Evolutionary conservation across 2,329 filamentous ascomycete genomes (phyloP), one percentile per base, ranked within the genome.

Genomic region (Fusarium udum): DNA sequence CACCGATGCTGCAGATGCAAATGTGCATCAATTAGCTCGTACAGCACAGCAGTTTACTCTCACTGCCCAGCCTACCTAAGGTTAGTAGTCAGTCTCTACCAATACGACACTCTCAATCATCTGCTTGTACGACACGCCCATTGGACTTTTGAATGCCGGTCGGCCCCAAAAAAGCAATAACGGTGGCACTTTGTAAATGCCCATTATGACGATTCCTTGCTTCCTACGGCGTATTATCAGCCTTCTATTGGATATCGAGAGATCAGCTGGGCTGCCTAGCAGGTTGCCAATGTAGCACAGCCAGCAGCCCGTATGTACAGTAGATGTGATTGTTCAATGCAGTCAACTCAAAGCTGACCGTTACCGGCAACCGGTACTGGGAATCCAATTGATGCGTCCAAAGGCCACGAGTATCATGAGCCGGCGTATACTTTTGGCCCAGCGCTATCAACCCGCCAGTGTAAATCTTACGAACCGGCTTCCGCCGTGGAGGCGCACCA

Each of bases 201-300:
- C 42, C 58, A 68, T 58, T 57, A 74, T 74, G 71, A 74, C 71
- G 71, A 72, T 51, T 62, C 51, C 40, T 42, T 67, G 58, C 66
- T 73, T 73, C 40, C 58, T 71, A 43, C 56, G 42, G 58, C 71
- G 63, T 52, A 36, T 56, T 45, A 39, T 53, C 53, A 67, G 53
- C 51, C 58, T 56, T 26, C 61, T 40, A 71, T 73, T 74, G 70
- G 71, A 71, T 62, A 46, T 53, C 24, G 37, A 16, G 26, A 60
- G 52, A 64, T 73, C 71, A 73, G 61, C 71, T 73, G 71, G 61
- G 18, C 71, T 67, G 61, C 61, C 70, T 69, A 56, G 64, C 61
- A 60, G 65, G 60, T 51, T 68, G 58, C 53, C 69, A 69, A 69
- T 57, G 69, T 52, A 66, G 71, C 66, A 69, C 58, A 70, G 40